Evolutionary conservation across 2,329 filamentous ascomycete genomes (phyloP).

Genomic region (Fusarium multiceps): DNA sequence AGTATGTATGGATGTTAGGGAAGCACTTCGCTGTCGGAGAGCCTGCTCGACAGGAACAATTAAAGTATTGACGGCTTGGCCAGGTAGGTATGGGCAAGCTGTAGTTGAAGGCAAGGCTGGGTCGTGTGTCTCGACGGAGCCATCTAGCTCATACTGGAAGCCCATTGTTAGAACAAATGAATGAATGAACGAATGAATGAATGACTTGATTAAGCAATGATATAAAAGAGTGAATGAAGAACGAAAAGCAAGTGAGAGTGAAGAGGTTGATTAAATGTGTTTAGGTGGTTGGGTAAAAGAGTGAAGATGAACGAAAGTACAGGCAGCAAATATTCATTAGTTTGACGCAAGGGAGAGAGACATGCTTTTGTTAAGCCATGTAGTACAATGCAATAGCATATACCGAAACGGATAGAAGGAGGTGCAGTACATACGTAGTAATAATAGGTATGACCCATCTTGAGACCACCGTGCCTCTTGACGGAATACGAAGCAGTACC

Average conservation of each 20-base stretch:
- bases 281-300: slow-evolving; percentile 30
- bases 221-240: slow-evolving; percentile 25
- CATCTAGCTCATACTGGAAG: slow-evolving; percentile 82
- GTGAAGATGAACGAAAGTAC: slow-evolving; percentile 18
- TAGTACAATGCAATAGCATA: slow-evolving; percentile 15
- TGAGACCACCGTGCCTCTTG: slow-evolving; percentile 80
- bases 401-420: slow-evolving; percentile 30
- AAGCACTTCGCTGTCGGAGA: slow-evolving; percentile 71
- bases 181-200: slow-evolving; percentile 20
- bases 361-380: slow-evolving; percentile 23
- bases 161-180: slow-evolving; percentile 42
- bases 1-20: slow-evolving; percentile 68
- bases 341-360: slow-evolving; percentile 37
- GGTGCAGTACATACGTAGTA: slow-evolving; percentile 78
- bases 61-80: slow-evolving; percentile 86
- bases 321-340: slow-evolving; percentile 21
- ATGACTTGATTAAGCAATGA: slow-evolving; percentile 16
- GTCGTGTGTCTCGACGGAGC: slow-evolving; percentile 81
- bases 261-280: slow-evolving; percentile 33
- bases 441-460: slow-evolving; percentile 94
- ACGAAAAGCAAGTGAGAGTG: slow-evolving; percentile 22
- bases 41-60: slow-evolving; percentile 79
- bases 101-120: slow-evolving; percentile 78
- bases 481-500: slow-evolving; percentile 45
- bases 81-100: slow-evolving; percentile 85